Evolutionary conservation across 1,284 basidiomycete genomes (phyloP).

Genomic region (Cerrena zonata): DNA sequence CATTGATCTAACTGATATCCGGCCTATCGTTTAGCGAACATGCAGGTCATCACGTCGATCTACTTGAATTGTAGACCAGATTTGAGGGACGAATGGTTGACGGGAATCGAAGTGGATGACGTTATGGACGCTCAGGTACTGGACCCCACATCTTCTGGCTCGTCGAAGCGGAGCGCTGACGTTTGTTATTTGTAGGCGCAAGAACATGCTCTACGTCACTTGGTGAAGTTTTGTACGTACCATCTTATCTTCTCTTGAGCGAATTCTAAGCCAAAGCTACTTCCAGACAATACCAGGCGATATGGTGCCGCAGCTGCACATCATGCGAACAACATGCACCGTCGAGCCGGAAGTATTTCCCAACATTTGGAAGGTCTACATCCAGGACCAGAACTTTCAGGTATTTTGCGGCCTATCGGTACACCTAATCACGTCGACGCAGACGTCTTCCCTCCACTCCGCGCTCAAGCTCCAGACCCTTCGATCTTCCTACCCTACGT

Average conservation of each 20-base stretch:
- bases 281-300: slow-evolving; percentile 71
- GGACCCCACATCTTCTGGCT: background rate
- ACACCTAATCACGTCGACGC: slow-evolving; percentile 73
- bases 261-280: slow-evolving; percentile 3
- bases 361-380: slow-evolving; percentile 73
- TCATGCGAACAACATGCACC: slow-evolving; percentile 54
- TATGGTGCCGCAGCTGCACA: slow-evolving; percentile 65
- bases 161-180: slow-evolving; percentile 1
- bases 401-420: slow-evolving; percentile 66
- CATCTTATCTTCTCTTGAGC: slow-evolving; percentile 2
- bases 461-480: slow-evolving; percentile 78
- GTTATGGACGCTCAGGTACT: slow-evolving; percentile 75
- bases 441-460: slow-evolving; percentile 77
- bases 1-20: slow-evolving; percentile 7
- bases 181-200: slow-evolving; percentile 58
- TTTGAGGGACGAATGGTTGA: slow-evolving; percentile 95
- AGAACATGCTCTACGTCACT: slow-evolving; percentile 89
- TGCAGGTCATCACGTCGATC: slow-evolving; percentile 99
- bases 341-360: slow-evolving; percentile 73
- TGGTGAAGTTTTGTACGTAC: slow-evolving; percentile 87
- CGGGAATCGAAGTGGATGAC: slow-evolving; percentile 88
- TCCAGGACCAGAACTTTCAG: slow-evolving; percentile 66
- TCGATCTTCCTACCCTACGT: slow-evolving; percentile 79
- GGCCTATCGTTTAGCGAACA: slow-evolving; percentile 67
- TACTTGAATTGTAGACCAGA: slow-evolving; percentile 96